Percentiles rank a stretch among this genome's conserved stretches.
These are phyloP conservation scores for Vitis rupestris DNA, from an alignment of 164 flowering plant genomes.

Conservation along the genomic window DNA sequence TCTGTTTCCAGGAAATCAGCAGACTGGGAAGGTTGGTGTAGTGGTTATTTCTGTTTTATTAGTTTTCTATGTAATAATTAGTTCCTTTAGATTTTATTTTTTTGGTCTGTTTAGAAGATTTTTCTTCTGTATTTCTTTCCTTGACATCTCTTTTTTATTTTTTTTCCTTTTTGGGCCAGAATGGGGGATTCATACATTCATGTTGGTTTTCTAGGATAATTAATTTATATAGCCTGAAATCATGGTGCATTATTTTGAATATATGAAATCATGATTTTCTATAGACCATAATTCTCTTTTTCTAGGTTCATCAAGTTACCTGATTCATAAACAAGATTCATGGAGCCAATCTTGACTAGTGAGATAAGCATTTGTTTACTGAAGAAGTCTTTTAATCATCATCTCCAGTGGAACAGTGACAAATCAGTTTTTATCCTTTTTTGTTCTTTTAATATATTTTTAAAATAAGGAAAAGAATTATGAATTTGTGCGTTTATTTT, in stretches of 20 bases:
- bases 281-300: neutral
- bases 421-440: neutral
- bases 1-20: constrained; percentile 61
- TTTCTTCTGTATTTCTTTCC: no score
- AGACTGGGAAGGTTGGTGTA: constrained; percentile 48
- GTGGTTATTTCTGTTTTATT: neutral
- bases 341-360: neutral
- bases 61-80: neutral
- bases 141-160: neutral
- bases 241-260: neutral
- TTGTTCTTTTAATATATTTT: neutral
- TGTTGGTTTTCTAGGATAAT: no score
- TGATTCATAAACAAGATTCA: no score
- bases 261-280: neutral
- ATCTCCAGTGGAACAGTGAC: neutral
- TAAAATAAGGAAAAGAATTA: neutral
- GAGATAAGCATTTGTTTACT: neutral
- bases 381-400: neutral
- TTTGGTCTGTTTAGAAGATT: neutral
- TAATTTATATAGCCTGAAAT: neutral
- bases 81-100: neutral
- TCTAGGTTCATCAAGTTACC: no score
- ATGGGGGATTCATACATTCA: no score
- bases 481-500: neutral
- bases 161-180: neutral